Conservation (phyloP, 805 yeast species). For the Candida corydali region DNA sequence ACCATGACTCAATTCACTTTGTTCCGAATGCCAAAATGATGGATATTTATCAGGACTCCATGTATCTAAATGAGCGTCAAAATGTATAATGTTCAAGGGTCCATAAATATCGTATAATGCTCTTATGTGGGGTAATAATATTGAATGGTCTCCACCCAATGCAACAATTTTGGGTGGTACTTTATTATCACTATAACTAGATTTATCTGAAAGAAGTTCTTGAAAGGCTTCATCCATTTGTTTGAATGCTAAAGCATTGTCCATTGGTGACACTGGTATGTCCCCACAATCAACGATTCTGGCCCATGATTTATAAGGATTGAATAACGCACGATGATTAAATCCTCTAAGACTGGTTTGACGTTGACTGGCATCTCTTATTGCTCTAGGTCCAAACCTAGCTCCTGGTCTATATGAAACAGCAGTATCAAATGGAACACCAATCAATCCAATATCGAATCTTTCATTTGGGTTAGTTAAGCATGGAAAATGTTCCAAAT, state of each 20-base stretch:
- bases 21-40: conserved; percentile 54
- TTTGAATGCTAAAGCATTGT: conserved; percentile 46
- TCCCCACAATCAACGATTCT: conserved; percentile 53
- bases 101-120: conserved; percentile 61
- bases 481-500: conserved; percentile 59
- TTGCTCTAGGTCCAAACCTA: conserved; percentile 75
- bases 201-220: conserved; percentile 43
- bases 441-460: conserved; percentile 70
- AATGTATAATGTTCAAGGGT: conserved; percentile 68
- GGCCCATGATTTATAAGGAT: conserved; percentile 51
- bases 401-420: conserved; percentile 78
- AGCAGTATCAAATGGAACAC: conserved; percentile 84
- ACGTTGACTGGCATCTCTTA: conserved; percentile 58
- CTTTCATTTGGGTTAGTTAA: conserved; percentile 41
- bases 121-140: conserved; percentile 68
- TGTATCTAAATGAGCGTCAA: conserved; percentile 84
- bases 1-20: conserved; percentile 70
- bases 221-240: conserved; percentile 54
- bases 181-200: conserved; percentile 14
- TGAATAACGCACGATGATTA: conserved; percentile 58
- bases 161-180: conserved; percentile 62
- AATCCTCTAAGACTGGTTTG: conserved; percentile 68
- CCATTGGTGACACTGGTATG: conserved; percentile 59
- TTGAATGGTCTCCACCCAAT: conserved; percentile 82
- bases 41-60: conserved; percentile 74